Evolutionary conservation across 495 filamentous ascomycete species (phyloP), one percentile per base, ranked within the genome.

Genomic region (Podospora bellae-mahoneyi): DNA sequence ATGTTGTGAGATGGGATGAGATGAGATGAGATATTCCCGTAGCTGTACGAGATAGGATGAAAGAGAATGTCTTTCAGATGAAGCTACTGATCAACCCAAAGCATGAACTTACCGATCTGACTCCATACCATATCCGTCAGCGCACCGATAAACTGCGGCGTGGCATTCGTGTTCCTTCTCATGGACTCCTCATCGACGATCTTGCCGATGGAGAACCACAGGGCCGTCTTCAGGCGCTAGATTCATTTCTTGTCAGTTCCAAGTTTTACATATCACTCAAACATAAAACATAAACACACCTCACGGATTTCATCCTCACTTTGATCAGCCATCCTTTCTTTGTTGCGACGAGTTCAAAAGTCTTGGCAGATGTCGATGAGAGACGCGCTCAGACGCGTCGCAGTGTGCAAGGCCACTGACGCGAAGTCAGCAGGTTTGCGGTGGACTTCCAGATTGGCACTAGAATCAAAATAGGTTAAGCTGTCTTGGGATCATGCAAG

Each of bases 61-160:
- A 23, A 23, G 23, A 23, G 23, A 23, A 23, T 23, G 23, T 23
- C 23, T 23, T 23, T 23, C 23, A 10, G 58, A 68, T 6, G 58
- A 23, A 16, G 27, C 64, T 13, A 13, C 55, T 54, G 7, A 48
- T 26, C 3, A 6, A 58, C 23, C 61, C 57, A 56, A 60, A 39
- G 54, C 32, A n/a, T 28, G 34, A 48, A 72, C 78, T 72, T 85
- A 92, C 92, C 91, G 66, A 97, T 91, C 71, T 99, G 95, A 15
- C 87, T 82, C 90, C 91, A 98, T 28, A 94, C 90, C 83, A 98
- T 84, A 80, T 97, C 94, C 0, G 92, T 96, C 75, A 98, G 78
- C 0, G 92, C 92, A 10, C 88, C 94, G 72, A 97, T 97, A 79
- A 97, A 99, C 75, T 97, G 94, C 6, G 93, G 94, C 1, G 93